A percentile compares a stretch with the other conserved stretches of the same genome.
Evolutionary conservation across 805 yeast species (phyloP).

Genomic region (Wickerhamomyces bovis): DNA sequence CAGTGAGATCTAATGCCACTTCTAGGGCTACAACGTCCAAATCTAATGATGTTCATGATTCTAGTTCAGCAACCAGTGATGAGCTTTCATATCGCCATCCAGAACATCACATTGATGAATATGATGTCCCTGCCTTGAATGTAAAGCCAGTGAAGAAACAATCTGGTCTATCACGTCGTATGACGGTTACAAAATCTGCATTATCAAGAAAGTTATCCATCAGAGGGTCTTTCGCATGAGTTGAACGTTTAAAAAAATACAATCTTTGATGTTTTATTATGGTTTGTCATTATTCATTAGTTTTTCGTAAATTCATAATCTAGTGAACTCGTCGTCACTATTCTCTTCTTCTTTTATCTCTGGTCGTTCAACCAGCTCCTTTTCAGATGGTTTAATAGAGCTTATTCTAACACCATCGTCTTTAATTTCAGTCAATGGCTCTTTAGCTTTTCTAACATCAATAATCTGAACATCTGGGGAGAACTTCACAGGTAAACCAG

Average conservation of each 20-base stretch:
- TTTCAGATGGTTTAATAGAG: conserved; percentile 10
- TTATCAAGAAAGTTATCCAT: conserved; percentile 29
- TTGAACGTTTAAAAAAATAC: neutral
- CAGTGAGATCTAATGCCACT: conserved; percentile 34
- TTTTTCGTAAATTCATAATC: neutral
- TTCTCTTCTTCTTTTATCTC: conserved; percentile 2
- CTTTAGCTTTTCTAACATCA: conserved; percentile 30
- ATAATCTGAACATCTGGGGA: conserved; percentile 54
- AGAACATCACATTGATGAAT: conserved; percentile 30
- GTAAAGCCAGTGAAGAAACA: conserved; percentile 29
- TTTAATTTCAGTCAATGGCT: conserved; percentile 12
- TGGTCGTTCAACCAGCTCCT: neutral
- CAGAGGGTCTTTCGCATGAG: conserved; percentile 13
- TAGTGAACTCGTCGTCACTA: conserved; percentile 6
- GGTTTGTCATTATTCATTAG: neutral
- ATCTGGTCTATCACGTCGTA: conserved; percentile 27
- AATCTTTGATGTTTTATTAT: too few relatives aligned
- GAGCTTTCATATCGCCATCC: conserved; percentile 1
- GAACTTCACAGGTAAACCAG: conserved; percentile 49
- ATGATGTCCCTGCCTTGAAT: conserved; percentile 33
- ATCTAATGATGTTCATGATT: conserved; percentile 6
- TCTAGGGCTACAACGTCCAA: conserved; percentile 8
- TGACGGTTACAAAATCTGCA: conserved; percentile 30
- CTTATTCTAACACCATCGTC: conserved; percentile 10
- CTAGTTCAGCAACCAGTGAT: conserved; percentile 2